Base-by-base conservation (phyloP, 163 green algal species). In the Coccomyxa subellipsoidea region DNA sequence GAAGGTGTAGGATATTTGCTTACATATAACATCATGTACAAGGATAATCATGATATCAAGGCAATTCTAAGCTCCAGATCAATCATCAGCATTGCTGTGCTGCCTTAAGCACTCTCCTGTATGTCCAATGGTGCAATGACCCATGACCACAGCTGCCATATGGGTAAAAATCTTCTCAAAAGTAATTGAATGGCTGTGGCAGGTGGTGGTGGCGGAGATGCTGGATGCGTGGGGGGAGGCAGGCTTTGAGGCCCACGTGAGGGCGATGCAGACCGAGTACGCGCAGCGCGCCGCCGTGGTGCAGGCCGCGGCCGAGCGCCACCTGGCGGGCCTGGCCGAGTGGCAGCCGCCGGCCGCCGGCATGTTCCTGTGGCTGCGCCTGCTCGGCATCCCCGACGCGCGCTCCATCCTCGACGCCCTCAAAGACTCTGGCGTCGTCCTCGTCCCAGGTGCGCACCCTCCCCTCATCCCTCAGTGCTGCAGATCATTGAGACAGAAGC, bases 311-410 rank as follows among this genome's bases (percentile, higher is more conserved):
- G 84, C 80, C 5, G 29, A 85, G 71, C 35, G 54, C 54, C 84
- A 96, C 69, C 86, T 96, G 69, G 27, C 12, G 0, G 92, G 86
- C 2, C 80, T 95, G 66, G 91, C 88, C 7, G 77, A 86, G n/a
- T 96, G 89, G 88, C 39, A 72, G 29, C 25, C 71, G 0, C 86
- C 89, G 0, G 27, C 18, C 1, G 91, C 85, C 31, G 93, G 93
- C 81, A 96, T 95, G 93, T 95, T 96, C 85, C 85, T 95, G 78
- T 96, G 90, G 88, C 8, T 92, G 38, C 81, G 77, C 72, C 38
- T 80, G 39, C 79, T 32, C 38, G 88, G 40, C 15, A 84, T 85
- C 7, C 31, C 83, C 29, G 88, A 94, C 40, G 77, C 84, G 7
- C 78, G 54, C 9, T 75, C 85, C 38, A 54, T 94, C 2, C 72